Evolutionary conservation across 1,139 yeast genomes (phyloP).

Genomic region (Lodderomyces parapsilosis): DNA sequence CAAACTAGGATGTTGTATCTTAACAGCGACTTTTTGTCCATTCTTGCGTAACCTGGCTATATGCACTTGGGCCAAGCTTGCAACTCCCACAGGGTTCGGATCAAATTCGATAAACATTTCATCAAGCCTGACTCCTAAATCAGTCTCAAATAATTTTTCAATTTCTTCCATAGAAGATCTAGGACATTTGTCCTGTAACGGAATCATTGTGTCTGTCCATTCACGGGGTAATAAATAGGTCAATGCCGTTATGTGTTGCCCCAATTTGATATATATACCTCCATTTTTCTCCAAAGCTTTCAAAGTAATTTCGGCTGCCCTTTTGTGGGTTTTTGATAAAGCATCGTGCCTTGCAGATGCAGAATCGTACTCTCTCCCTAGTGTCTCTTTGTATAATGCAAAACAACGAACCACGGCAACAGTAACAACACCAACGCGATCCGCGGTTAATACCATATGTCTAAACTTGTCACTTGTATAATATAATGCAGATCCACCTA

Average conservation of each 20-base stretch:
- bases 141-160: constrained; percentile 60
- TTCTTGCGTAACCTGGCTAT: constrained; percentile 60
- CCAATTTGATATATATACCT: constrained; percentile 89
- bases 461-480: constrained; percentile 33
- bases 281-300: constrained; percentile 82
- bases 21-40: constrained; percentile 85
- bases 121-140: constrained; percentile 60
- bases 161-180: constrained; percentile 71
- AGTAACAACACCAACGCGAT: constrained; percentile 63
- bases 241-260: constrained; percentile 91
- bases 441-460: constrained; percentile 40
- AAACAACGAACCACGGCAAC: constrained; percentile 65
- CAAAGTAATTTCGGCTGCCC: constrained; percentile 78
- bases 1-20: constrained; percentile 89
- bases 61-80: constrained; percentile 95
- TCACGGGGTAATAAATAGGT: constrained; percentile 87
- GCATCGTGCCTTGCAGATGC: constrained; percentile 55
- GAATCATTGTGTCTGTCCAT: constrained; percentile 95
- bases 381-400: constrained; percentile 57
- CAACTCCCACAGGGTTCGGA: constrained; percentile 84
- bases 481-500: constrained; percentile 29
- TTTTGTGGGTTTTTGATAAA: constrained; percentile 57
- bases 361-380: constrained; percentile 45
- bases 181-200: constrained; percentile 91
- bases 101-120: constrained; percentile 70